phyloP scores from a whole-genome alignment of 2,329 filamentous ascomycete species.

The Paecilomyces variotii region DNA sequence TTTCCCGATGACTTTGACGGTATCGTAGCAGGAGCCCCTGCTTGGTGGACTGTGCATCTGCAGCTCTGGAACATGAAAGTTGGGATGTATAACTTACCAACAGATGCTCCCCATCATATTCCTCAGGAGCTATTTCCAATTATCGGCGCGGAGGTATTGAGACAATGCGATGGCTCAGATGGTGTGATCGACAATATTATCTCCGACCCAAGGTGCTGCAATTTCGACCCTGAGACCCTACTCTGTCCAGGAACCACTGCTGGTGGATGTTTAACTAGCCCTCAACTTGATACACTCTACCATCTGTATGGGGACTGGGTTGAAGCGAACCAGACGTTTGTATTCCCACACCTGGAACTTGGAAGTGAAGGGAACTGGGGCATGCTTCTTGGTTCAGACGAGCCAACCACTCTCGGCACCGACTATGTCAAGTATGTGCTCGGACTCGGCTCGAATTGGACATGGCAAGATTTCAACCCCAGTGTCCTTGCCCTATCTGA shows the following conservation, averaged over 20 bases:
- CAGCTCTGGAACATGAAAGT: slow-evolving; percentile 32
- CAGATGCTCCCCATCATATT: slow-evolving; percentile 18
- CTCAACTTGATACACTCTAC: not conserved
- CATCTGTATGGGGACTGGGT: not conserved
- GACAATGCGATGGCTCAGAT: not conserved
- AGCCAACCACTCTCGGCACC: not conserved
- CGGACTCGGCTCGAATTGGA: not conserved
- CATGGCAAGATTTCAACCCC: not conserved
- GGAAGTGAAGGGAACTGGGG: not conserved
- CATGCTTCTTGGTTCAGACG: not conserved
- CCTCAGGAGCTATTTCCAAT: slow-evolving; percentile 16
- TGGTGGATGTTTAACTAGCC: not conserved
- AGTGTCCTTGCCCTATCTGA: slow-evolving; percentile 30
- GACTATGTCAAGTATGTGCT: not conserved
- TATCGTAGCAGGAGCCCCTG: slow-evolving; percentile 41
- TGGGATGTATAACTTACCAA: slow-evolving; percentile 15
- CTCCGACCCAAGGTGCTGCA: slow-evolving; percentile 39
- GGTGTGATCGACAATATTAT: slow-evolving; percentile 39
- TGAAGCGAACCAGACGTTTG: not conserved
- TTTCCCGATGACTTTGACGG: slow-evolving; percentile 52
- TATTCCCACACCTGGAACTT: not conserved
- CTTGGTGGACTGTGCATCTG: slow-evolving; percentile 46
- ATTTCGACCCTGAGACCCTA: slow-evolving; percentile 30
- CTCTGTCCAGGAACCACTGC: slow-evolving; percentile 8
- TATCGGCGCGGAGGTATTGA: not conserved